Evolutionary conservation across 805 yeast species (phyloP).

Genomic region (Ogataea corticis): DNA sequence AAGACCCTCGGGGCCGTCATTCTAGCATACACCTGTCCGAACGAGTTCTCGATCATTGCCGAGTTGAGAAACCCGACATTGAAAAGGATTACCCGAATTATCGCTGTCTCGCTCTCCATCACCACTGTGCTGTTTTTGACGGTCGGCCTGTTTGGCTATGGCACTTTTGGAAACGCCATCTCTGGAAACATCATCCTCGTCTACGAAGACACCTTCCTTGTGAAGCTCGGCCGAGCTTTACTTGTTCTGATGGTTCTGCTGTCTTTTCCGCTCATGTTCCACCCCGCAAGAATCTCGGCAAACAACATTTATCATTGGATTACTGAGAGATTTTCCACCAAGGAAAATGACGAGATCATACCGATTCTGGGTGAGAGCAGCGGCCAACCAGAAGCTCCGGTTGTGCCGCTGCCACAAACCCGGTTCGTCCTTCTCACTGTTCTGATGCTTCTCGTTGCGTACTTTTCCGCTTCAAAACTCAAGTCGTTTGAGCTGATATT

Average conservation of each 20-base stretch:
- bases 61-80: constrained; percentile 60
- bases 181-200: constrained; percentile 68
- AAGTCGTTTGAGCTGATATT: constrained; percentile 67
- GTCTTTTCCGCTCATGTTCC: constrained; percentile 77
- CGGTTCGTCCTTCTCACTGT: constrained; percentile 53
- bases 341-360: neutral
- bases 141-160: constrained; percentile 70
- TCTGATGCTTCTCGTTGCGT: constrained; percentile 46
- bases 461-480: constrained; percentile 57
- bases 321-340: neutral
- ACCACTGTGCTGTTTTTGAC: constrained; percentile 59
- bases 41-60: constrained; percentile 72
- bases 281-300: constrained; percentile 74
- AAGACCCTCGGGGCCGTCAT: constrained; percentile 73
- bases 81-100: constrained; percentile 46
- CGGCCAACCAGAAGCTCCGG: neutral
- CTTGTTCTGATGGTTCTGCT: constrained; percentile 73
- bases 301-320: constrained; percentile 63
- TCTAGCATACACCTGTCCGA: constrained; percentile 82
- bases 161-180: constrained; percentile 68
- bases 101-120: constrained; percentile 47
- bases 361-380: constrained; percentile 6
- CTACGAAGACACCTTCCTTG: constrained; percentile 55
- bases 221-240: constrained; percentile 57
- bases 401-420: constrained; percentile 47